Evolutionary conservation across 2,329 filamentous ascomycete species (phyloP).

Genomic region (Ophiostoma sp.): DNA sequence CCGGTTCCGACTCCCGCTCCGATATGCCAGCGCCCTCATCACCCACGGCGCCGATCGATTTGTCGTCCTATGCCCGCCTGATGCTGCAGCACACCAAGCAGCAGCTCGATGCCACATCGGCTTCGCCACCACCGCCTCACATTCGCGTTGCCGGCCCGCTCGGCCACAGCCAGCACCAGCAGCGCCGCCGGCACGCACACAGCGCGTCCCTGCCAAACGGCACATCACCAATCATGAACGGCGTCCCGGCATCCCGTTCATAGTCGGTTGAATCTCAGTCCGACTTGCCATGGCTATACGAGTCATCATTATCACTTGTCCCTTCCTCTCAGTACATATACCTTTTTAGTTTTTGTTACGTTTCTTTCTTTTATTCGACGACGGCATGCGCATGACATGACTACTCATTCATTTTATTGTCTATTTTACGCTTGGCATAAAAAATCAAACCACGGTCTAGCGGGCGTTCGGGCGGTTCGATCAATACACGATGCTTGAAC

Average conservation of each 20-base stretch:
- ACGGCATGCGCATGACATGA: background rate
- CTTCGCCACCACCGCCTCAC: constrained; percentile 35
- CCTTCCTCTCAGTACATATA: constrained; percentile 1
- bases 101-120: constrained; percentile 56
- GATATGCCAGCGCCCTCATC: constrained; percentile 6
- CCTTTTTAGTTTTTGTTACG: background rate
- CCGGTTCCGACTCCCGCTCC: background rate
- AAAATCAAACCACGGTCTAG: background rate
- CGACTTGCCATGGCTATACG: background rate
- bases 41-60: constrained; percentile 30
- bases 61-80: constrained; percentile 48
- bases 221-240: constrained; percentile 30
- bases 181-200: constrained; percentile 14
- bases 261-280: constrained; percentile 1
- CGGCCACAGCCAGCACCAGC: constrained; percentile 16
- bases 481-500: background rate
- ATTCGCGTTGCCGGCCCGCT: constrained; percentile 22
- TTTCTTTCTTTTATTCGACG: background rate
- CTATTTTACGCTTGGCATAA: background rate
- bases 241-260: constrained; percentile 21
- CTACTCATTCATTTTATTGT: background rate
- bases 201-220: constrained; percentile 10
- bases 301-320: background rate
- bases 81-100: constrained; percentile 63
- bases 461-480: background rate